Evolutionary conservation across 768 basidiomycete genomes (phyloP), one percentile per base, ranked within the genome.

Genomic region (Pisolithus tinctorius): DNA sequence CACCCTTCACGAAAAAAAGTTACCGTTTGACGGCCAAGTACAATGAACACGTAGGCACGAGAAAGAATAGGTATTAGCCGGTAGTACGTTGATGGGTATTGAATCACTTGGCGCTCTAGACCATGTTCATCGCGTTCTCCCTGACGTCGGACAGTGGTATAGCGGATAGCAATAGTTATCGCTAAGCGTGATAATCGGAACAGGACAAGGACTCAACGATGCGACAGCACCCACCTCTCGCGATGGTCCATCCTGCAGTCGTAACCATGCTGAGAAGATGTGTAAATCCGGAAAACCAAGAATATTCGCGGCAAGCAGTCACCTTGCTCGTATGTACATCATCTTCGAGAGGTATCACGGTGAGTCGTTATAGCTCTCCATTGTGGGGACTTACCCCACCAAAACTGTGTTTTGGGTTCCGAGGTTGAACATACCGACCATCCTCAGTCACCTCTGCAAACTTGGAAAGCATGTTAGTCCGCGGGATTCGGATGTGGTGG

Each of bases 361-460:
- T 4, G 17, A 27, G 42, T 17, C 16, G 10, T 13, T 14, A 4
- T 10, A 20, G 20, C 2, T 20, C 20, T 31, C 17, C 42, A 41
- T 41, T 16, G 40, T 27, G 6, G 50, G 17, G 16, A 75, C 81
- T 59, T 61, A 87, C 86, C 2, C 86, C 86, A 47, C 83, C 83
- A 54, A 86, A 88, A 55, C 83, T 84, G 25, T 88, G 67, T 61
- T 88, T 90, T 1, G 82, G 75, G 59, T 89, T 87, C 30, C 80
- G 80, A 16, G 87, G 86, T 55, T 75, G 71, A 25, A 82, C 58
- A 58, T 90, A 91, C 52, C 67, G 63, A 3, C 85, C 84, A 0
- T 79, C 81, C 29, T 80, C 69, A 0, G 84, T 83, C 39, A 90
- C 82, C 44, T 74, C 74, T 1, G 87, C 83, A 55, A 88, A 89